Evolutionary conservation across 768 basidiomycete species (phyloP).

Genomic region (Amanita jacksonii): DNA sequence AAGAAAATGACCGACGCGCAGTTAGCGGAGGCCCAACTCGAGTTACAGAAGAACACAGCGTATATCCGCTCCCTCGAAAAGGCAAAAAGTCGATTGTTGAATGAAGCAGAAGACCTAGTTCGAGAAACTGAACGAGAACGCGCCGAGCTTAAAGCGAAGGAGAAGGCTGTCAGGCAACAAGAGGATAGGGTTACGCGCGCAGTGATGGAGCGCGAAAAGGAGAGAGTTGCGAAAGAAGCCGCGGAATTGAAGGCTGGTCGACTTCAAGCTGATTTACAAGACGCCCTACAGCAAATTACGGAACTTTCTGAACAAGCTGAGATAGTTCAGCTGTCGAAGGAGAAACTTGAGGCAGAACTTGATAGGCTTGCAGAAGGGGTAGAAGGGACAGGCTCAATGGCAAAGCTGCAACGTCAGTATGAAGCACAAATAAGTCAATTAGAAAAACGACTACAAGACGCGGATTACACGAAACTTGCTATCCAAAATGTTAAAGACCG

Average conservation of each 20-base stretch:
- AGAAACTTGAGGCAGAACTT: slow-evolving; percentile 57
- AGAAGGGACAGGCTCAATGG: slow-evolving; percentile 41
- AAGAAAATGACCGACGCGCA: slow-evolving; percentile 92
- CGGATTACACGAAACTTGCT: slow-evolving; percentile 38
- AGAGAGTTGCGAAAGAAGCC: slow-evolving; percentile 53
- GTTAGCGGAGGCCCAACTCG: slow-evolving; percentile 69
- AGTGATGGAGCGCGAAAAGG: slow-evolving; percentile 52
- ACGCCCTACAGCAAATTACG: slow-evolving; percentile 42
- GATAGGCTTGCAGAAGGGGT: slow-evolving; percentile 55
- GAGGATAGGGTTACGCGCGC: slow-evolving; percentile 53
- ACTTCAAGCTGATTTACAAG: slow-evolving; percentile 52
- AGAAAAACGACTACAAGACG: slow-evolving; percentile 51
- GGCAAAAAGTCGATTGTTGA: slow-evolving; percentile 59
- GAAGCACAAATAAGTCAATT: slow-evolving; percentile 52
- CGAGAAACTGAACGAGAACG: slow-evolving; percentile 68
- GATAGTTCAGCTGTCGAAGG: slow-evolving; percentile 50
- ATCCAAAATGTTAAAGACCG: slow-evolving; percentile 49
- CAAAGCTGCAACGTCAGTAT: slow-evolving; percentile 55
- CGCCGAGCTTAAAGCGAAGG: slow-evolving; percentile 53
- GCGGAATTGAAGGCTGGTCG: slow-evolving; percentile 55
- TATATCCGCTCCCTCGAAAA: slow-evolving; percentile 87
- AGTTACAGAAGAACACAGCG: slow-evolving; percentile 61
- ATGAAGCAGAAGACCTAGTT: slow-evolving; percentile 76
- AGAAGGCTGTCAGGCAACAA: slow-evolving; percentile 53
- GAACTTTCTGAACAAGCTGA: slow-evolving; percentile 46